Evolutionary conservation across 106 monocot species (phyloP).

Genomic region (Ottelia alismoides): DNA sequence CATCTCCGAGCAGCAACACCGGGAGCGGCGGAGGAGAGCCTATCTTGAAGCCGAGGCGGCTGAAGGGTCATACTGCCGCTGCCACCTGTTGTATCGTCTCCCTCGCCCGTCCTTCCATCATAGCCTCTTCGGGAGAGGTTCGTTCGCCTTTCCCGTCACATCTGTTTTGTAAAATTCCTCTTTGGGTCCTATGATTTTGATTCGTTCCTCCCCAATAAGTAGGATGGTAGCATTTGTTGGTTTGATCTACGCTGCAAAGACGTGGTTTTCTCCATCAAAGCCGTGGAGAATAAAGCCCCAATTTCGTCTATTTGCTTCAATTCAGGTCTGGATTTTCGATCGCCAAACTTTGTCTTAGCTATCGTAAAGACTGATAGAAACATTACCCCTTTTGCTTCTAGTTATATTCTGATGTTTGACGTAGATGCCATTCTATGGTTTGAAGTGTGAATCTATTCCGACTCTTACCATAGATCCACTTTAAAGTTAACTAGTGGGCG

Average conservation of each 20-base stretch:
- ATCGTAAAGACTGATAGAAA: too few species aligned
- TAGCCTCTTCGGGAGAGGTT: slow-evolving; percentile 60
- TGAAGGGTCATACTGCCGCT: slow-evolving; percentile 44
- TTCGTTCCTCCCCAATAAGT: neutral
- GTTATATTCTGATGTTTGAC: too few species aligned
- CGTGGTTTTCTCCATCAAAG: slow-evolving; percentile 23
- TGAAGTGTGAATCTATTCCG: too few species aligned
- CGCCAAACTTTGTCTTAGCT: too few species aligned
- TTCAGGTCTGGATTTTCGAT: slow-evolving; percentile 37
- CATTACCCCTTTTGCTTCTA: too few species aligned
- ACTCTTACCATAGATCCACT: too few species aligned
- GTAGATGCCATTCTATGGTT: too few species aligned
- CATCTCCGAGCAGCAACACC: too few species aligned
- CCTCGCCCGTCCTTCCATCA: slow-evolving; percentile 28
- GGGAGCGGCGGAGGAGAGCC: too few species aligned
- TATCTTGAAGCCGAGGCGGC: slow-evolving; percentile 47
- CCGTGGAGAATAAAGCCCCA: slow-evolving; percentile 28
- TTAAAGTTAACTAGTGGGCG: too few species aligned
- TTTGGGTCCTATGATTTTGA: neutral
- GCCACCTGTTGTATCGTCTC: slow-evolving; percentile 62
- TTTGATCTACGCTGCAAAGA: slow-evolving; percentile 70
- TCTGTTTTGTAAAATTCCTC: too few species aligned
- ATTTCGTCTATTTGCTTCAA: slow-evolving; percentile 74
- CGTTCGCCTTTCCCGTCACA: too few species aligned
- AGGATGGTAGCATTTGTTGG: slow-evolving; percentile 72